A percentile compares a stretch with the other conserved stretches of the same genome.
Conservation (phyloP, 2,329 filamentous ascomycete genomes). For the Colletotrichum acutatum region DNA sequence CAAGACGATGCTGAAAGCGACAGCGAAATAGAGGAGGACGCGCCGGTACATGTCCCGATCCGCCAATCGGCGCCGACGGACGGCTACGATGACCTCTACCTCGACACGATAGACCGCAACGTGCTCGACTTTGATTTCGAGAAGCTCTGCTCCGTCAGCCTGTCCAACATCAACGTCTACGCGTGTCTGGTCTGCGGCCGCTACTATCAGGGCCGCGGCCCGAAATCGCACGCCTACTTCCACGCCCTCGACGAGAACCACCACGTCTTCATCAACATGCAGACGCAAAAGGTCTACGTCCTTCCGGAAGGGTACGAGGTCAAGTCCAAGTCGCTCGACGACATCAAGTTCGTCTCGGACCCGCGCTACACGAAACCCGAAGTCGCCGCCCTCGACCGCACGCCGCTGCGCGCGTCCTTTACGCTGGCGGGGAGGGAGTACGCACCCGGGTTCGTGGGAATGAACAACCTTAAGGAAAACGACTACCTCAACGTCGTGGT, state of each 20-base stretch:
- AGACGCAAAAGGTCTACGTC: constrained; percentile 89
- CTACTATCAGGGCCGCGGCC: constrained; percentile 94
- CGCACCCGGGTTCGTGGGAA: constrained; percentile 92
- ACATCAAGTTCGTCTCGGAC: constrained; percentile 98
- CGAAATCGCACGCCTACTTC: constrained; percentile 96
- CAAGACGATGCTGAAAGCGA: constrained; percentile 46
- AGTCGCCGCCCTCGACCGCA: constrained; percentile 81
- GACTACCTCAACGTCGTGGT: constrained; percentile 98
- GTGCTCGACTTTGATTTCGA: constrained; percentile 99
- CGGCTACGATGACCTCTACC: constrained; percentile 95
- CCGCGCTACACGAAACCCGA: constrained; percentile 85
- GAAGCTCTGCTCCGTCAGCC: constrained; percentile 94
- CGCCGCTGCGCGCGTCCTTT: constrained; percentile 67
- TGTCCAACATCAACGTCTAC: constrained; percentile 99
- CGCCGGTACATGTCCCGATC: constrained; percentile 56
- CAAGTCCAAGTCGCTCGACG: constrained; percentile 90
- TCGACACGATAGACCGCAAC: constrained; percentile 94
- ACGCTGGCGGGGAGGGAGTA: constrained; percentile 88
- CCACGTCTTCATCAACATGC: constrained; percentile 98
- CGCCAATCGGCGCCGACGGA: constrained; percentile 83
- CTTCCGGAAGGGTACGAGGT: constrained; percentile 98
- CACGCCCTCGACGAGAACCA: constrained; percentile 95
- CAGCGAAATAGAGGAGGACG: constrained; percentile 54
- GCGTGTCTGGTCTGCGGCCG: constrained; percentile 97
- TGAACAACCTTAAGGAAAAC: constrained; percentile 99